Evolutionary conservation across 352 stramenopile species (phyloP).

Genomic region (Phytophthora constricta): DNA sequence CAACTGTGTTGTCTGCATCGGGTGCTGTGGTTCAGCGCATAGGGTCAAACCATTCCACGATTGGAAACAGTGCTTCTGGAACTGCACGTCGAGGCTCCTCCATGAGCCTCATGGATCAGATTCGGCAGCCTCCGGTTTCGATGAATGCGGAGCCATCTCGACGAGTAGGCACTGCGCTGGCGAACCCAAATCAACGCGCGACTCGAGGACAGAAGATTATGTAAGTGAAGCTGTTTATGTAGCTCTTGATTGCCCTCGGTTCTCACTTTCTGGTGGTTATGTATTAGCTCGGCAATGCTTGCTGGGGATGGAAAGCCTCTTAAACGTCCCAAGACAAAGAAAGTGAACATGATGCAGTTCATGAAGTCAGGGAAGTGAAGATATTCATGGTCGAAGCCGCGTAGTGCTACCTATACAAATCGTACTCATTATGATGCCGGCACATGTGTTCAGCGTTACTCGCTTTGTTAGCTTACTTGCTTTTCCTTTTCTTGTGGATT

Average conservation of each 20-base stretch:
- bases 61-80: background rate
- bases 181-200: constrained; percentile 18
- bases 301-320: constrained; percentile 31
- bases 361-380: constrained; percentile 55
- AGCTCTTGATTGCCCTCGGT: constrained; percentile 7
- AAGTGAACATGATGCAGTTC: constrained; percentile 86
- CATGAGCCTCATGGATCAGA: constrained; percentile 46
- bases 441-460: too few species aligned
- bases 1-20: constrained; percentile 58
- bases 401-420: too few species aligned
- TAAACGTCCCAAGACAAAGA: constrained; percentile 52
- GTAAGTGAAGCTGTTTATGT: constrained; percentile 35
- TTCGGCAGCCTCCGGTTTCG: constrained; percentile 28
- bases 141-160: constrained; percentile 13
- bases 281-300: constrained; percentile 43
- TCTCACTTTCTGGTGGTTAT: constrained; percentile 6
- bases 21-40: constrained; percentile 53
- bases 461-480: too few species aligned
- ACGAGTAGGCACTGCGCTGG: constrained; percentile 2
- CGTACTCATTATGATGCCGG: too few species aligned
- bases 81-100: constrained; percentile 16
- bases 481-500: too few species aligned
- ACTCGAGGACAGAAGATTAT: constrained; percentile 65
- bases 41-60: constrained; percentile 3
- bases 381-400: too few species aligned